Base-by-base conservation (phyloP, 2,329 filamentous ascomycete species). In the Curvularia sp. region DNA sequence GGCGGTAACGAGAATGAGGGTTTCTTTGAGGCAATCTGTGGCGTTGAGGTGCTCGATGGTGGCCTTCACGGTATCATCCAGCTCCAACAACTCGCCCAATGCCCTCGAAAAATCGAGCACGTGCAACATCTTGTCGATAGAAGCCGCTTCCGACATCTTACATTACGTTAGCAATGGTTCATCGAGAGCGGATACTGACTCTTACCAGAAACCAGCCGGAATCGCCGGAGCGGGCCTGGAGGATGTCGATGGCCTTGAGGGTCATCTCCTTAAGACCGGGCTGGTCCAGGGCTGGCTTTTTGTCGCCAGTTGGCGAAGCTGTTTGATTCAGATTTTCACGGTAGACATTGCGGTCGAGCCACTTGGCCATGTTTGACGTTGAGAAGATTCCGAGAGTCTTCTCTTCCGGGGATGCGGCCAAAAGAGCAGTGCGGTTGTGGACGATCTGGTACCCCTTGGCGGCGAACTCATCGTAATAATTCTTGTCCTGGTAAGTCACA, bases 261-360 rank as follows among this genome's bases (percentile, higher is more conserved):
- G 92, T 93, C 92, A 96, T 96, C 43, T 95, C 90, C 79, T 92
- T 94, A 49, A 95, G 86, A 4, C 92, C 92, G 0, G 92, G 92
- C 27, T 94, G 86, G 71, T 95, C 91, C 7, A 84, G 81, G 5
- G 91, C 91, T 39, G 89, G 80, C 15, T 79, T 81, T 41, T 84
- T 82, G 61, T 83, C 83, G 49, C 91, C 91, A 10, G 85, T 81
- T 1, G 92, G 91, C 67, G 89, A 84, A 75, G 93, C 91, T 57
- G 84, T 84, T 61, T 89, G 83, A 65, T 83, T 80, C 23, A 94
- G 80, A 78, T 94, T 93, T 23, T 87, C 80, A 9, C 80, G 86
- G 81, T 91, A 95, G 64, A 96, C 75, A 69, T 95, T 93, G 65
- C 92, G 88, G 79, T 96, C 92, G 10, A 96, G 84, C 91, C 92